phyloP scores from a whole-genome alignment of 352 stramenopile species.

The Phytophthora foliorum region DNA sequence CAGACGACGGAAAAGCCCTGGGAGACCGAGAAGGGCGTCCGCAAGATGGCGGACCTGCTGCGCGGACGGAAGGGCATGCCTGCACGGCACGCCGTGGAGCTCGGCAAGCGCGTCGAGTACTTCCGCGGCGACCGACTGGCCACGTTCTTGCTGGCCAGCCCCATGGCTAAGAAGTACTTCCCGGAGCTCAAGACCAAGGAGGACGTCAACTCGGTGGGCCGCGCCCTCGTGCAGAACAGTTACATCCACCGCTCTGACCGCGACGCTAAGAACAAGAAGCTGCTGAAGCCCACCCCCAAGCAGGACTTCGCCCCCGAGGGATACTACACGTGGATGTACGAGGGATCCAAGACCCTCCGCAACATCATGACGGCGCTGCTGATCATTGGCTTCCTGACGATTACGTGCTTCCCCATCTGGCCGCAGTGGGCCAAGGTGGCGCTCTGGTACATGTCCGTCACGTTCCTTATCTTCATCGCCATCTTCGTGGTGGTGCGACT shows the following conservation, averaged over 20 bases:
- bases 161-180: slow-evolving; percentile 87
- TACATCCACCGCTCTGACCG: slow-evolving; percentile 92
- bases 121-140: slow-evolving; percentile 92
- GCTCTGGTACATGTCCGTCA: slow-evolving; percentile 99
- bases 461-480: slow-evolving; percentile 98
- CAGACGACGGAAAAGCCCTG: slow-evolving; percentile 63
- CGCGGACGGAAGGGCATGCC: slow-evolving; percentile 89
- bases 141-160: slow-evolving; percentile 82
- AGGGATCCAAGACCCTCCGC: slow-evolving; percentile 97
- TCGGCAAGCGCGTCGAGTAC: slow-evolving; percentile 94
- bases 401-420: slow-evolving; percentile 99
- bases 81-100: slow-evolving; percentile 90
- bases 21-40: slow-evolving; percentile 79
- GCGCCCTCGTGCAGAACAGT: slow-evolving; percentile 77
- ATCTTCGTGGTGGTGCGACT: slow-evolving; percentile 96
- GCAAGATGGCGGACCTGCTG: slow-evolving; percentile 88
- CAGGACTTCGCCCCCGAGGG: slow-evolving; percentile 96
- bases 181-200: slow-evolving; percentile 84
- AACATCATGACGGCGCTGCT: slow-evolving; percentile 98
- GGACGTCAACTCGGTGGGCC: slow-evolving; percentile 77
- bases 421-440: slow-evolving; percentile 98
- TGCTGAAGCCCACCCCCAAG: slow-evolving; percentile 82
- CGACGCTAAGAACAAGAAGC: slow-evolving; percentile 88
- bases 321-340: slow-evolving; percentile 99
- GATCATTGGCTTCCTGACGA: slow-evolving; percentile 97